Evolutionary conservation across 768 basidiomycete species (phyloP).

Genomic region (Termitomyces sp.): DNA sequence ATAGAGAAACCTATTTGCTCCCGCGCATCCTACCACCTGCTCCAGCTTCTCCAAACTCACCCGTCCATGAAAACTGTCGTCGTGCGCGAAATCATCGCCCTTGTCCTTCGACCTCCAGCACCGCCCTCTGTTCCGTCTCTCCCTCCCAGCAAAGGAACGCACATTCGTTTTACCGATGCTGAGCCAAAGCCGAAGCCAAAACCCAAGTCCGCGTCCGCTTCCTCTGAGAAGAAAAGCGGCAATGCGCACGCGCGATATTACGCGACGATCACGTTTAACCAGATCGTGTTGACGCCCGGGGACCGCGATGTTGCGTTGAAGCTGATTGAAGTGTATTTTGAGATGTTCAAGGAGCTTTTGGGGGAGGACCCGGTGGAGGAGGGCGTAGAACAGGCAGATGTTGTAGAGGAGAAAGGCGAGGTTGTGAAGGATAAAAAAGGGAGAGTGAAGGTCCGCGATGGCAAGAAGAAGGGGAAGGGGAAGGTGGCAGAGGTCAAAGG

Average conservation of each 20-base stretch:
- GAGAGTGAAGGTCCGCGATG: constrained; percentile 17
- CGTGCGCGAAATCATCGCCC: constrained; percentile 77
- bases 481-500: constrained; percentile 35
- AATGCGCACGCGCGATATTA: constrained; percentile 86
- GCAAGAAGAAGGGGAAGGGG: constrained; percentile 32
- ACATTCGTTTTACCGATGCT: constrained; percentile 47
- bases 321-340: constrained; percentile 89
- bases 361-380: constrained; percentile 42
- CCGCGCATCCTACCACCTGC: constrained; percentile 82
- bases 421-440: constrained; percentile 22
- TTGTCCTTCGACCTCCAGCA: constrained; percentile 64
- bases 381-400: constrained; percentile 23
- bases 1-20: constrained; percentile 84
- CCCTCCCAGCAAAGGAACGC: constrained; percentile 31
- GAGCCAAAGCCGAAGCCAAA: constrained; percentile 25
- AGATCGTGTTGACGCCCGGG: constrained; percentile 65
- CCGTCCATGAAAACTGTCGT: constrained; percentile 90
- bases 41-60: constrained; percentile 85
- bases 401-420: constrained; percentile 27
- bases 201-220: constrained; percentile 7
- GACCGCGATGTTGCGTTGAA: constrained; percentile 73
- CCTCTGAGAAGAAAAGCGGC: constrained; percentile 34
- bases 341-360: constrained; percentile 86
- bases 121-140: constrained; percentile 27
- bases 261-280: constrained; percentile 90